phyloP scores from a whole-genome alignment of 495 filamentous ascomycete genomes.

The Xylaria nigripes region DNA sequence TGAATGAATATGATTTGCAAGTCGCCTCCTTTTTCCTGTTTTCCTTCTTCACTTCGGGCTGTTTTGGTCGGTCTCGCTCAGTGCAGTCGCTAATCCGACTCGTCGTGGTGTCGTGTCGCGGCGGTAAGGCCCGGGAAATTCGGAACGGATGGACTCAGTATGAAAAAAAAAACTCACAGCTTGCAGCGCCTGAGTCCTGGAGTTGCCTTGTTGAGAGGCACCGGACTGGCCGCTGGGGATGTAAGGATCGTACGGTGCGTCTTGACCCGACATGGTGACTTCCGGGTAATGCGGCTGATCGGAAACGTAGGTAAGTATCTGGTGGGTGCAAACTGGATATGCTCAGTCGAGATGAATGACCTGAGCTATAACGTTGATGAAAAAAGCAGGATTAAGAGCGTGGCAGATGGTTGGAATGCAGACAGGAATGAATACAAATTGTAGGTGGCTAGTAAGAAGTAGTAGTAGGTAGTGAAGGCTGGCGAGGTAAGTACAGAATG shows the following conservation, averaged over 20 bases:
- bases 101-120: conserved; percentile 11
- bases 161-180: conserved; percentile 53
- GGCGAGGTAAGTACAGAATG: neutral
- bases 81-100: neutral
- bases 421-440: neutral
- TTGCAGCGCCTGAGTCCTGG: conserved; percentile 59
- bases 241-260: conserved; percentile 85
- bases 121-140: conserved; percentile 6
- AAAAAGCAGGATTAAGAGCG: neutral
- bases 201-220: conserved; percentile 36
- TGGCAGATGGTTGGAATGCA: conserved; percentile 5
- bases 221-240: conserved; percentile 60
- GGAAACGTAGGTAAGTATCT: conserved; percentile 3
- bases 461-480: neutral
- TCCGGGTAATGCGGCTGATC: conserved; percentile 16
- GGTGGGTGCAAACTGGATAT: neutral
- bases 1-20: neutral
- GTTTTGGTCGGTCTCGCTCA: neutral
- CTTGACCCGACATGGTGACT: conserved; percentile 58
- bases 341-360: neutral
- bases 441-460: conserved; percentile 7
- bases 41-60: neutral
- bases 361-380: conserved; percentile 3
- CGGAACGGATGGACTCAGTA: conserved; percentile 3
- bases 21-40: neutral